phyloP scores from a whole-genome alignment of 768 basidiomycete genomes.

The Trametes gibbosa region DNA sequence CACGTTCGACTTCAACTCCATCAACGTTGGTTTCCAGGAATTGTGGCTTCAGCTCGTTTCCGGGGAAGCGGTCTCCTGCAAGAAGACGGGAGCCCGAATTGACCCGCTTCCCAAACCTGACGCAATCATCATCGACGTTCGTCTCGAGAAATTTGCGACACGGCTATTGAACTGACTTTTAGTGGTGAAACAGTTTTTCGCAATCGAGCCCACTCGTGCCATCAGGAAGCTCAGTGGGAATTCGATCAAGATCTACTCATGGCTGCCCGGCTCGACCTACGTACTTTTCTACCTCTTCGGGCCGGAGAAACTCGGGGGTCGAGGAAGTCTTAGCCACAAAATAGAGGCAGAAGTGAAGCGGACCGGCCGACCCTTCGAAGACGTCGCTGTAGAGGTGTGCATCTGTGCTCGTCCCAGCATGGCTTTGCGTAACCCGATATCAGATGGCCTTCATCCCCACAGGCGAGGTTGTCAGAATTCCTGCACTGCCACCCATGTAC shows the following conservation, averaged over 20 bases:
- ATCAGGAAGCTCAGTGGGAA: conserved; percentile 8
- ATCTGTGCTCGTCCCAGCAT: neutral
- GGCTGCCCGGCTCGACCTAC: conserved; percentile 10
- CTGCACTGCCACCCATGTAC: conserved; percentile 25
- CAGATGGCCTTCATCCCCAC: neutral
- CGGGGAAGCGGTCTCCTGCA: conserved; percentile 5
- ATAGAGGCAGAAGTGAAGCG: conserved; percentile 4
- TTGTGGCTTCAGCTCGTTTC: conserved; percentile 11
- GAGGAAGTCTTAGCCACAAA: conserved; percentile 8
- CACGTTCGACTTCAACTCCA: neutral
- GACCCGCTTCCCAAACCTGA: conserved; percentile 6
- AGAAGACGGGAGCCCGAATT: neutral
- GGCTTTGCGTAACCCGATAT: neutral
- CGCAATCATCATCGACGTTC: conserved; percentile 20
- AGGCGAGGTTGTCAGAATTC: conserved; percentile 17
- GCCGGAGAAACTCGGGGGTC: conserved; percentile 13
- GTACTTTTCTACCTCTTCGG: conserved; percentile 11
- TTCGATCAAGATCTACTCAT: conserved; percentile 14
- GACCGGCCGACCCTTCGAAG: neutral
- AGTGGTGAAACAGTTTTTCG: conserved; percentile 1
- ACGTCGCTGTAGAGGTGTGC: conserved; percentile 8
- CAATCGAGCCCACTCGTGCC: neutral
- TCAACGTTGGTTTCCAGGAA: conserved; percentile 8
- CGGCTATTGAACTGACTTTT: neutral
- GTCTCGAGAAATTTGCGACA: neutral